These are phyloP conservation scores for Hirsutella minnesotensis DNA, from an alignment of 2,329 filamentous ascomycete genomes.

Conservation along the genomic window DNA sequence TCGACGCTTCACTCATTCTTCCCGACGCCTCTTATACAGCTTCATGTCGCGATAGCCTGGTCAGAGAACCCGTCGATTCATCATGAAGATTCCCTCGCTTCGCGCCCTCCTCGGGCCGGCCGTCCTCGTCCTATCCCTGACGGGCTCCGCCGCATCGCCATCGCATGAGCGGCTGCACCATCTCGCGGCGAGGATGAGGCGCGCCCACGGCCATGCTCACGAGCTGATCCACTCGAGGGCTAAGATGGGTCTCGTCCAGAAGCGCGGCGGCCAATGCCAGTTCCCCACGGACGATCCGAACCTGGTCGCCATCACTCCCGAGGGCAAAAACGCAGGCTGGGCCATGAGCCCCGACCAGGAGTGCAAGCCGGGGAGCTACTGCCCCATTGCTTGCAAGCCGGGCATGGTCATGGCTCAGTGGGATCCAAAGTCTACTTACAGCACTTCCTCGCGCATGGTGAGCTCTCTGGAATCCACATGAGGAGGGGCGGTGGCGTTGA, in stretches of 20 bases:
- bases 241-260: conserved; percentile 25
- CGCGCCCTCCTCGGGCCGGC: conserved; percentile 38
- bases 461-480: conserved; percentile 15
- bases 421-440: conserved; percentile 59
- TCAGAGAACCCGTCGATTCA: conserved; percentile 5
- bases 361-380: conserved; percentile 57
- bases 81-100: conserved; percentile 42
- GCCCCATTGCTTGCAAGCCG: conserved; percentile 64
- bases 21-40: neutral
- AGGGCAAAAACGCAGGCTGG: conserved; percentile 58
- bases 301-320: conserved; percentile 56
- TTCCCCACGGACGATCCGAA: conserved; percentile 54
- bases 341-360: conserved; percentile 66
- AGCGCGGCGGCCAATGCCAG: conserved; percentile 44
- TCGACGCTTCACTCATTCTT: neutral
- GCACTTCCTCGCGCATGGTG: conserved; percentile 62
- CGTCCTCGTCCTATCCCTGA: conserved; percentile 31
- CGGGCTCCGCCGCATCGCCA: conserved; percentile 20
- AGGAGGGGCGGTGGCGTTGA: neutral
- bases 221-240: conserved; percentile 4
- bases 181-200: conserved; percentile 22
- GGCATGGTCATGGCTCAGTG: conserved; percentile 71
- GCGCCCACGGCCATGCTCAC: conserved; percentile 13
- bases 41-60: neutral
- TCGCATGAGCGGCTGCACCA: conserved; percentile 24